These are phyloP conservation scores for Tripterygium wilfordii DNA, from an alignment of 177 flowering plant species.

Conservation along the genomic window DNA sequence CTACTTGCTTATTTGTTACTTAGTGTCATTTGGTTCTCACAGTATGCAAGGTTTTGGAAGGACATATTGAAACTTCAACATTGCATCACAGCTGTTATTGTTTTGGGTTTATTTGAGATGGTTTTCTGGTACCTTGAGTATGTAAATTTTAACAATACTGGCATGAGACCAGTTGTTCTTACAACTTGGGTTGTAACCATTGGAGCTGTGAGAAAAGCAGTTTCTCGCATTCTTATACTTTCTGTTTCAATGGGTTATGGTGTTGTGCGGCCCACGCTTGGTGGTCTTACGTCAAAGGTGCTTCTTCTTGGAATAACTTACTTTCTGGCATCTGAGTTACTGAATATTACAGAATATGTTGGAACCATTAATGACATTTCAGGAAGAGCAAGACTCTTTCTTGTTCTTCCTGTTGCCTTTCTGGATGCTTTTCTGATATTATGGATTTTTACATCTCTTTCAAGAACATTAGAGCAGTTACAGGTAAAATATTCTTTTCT, in stretches of 20 bases:
- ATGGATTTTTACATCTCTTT: slow-evolving; percentile 96
- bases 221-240: slow-evolving; percentile 81
- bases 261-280: slow-evolving; percentile 93
- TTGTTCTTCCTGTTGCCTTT: slow-evolving; percentile 88
- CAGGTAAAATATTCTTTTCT: slow-evolving; percentile 48
- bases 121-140: slow-evolving; percentile 82
- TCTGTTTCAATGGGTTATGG: slow-evolving; percentile 93
- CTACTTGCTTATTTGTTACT: slow-evolving; percentile 65
- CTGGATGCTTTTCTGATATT: slow-evolving; percentile 82
- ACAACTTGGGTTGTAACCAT: slow-evolving; percentile 91
- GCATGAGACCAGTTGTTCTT: slow-evolving; percentile 70
- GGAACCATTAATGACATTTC: slow-evolving; percentile 87
- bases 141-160: slow-evolving; percentile 64
- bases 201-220: slow-evolving; percentile 79
- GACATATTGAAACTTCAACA: slow-evolving; percentile 88
- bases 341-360: slow-evolving; percentile 83
- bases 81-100: slow-evolving; percentile 68
- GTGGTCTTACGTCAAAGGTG: slow-evolving; percentile 92
- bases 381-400: slow-evolving; percentile 85
- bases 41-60: slow-evolving; percentile 72
- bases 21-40: slow-evolving; percentile 61
- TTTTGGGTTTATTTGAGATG: slow-evolving; percentile 87
- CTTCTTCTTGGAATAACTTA: slow-evolving; percentile 79
- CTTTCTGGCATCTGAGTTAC: slow-evolving; percentile 79
- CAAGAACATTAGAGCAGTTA: slow-evolving; percentile 80